Evolutionary conservation across 768 basidiomycete genomes (phyloP), one percentile per base, ranked within the genome.

Genomic region (Collybia nuda): DNA sequence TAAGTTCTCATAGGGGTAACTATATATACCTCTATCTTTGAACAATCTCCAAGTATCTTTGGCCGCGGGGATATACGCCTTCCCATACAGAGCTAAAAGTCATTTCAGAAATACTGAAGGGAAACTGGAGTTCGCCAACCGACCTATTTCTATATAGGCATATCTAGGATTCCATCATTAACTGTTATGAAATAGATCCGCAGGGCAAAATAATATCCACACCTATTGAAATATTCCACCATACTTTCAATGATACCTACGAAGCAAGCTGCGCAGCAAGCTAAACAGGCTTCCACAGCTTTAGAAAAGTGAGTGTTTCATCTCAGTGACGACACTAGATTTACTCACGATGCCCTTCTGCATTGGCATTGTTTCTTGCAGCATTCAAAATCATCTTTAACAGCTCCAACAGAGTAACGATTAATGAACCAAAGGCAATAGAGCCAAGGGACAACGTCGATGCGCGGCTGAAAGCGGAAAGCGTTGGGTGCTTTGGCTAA

Each of bases 21-120:
- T 24, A 7, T 42, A 40, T 60, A 18, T 57, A 72, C 85, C 90
- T 49, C 88, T 79, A 59, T 90, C 86, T 61, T 79, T 80, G 68
- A 90, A 81, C 47, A 91, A 63, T 29, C 78, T 76, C 88, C 87
- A 93, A 0, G 92, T 90, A 63, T 90, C 89, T 64, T 88, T 90
- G 0, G 91, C 89, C 23, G 90, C 90, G 21, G 74, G 64, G 38
- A 93, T 78, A 56, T 92, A 93, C 1, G 86, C 71, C 67, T 93
- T 94, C 28, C 92, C 91, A 62, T 93, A 94, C 8, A 93, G 70
- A 0, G 90, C 88, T 88, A 39, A 6, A 46, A 24, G 19, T 35
- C 42, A 45, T 18, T 9, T 28, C 24, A 12, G 24, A 29, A 46
- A 47, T 41, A 23, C 44, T 43, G 14, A 22, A 26, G 18, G 6